Conservation (phyloP, 2,329 filamentous ascomycete genomes). For the Ceratocystis huliohia region DNA sequence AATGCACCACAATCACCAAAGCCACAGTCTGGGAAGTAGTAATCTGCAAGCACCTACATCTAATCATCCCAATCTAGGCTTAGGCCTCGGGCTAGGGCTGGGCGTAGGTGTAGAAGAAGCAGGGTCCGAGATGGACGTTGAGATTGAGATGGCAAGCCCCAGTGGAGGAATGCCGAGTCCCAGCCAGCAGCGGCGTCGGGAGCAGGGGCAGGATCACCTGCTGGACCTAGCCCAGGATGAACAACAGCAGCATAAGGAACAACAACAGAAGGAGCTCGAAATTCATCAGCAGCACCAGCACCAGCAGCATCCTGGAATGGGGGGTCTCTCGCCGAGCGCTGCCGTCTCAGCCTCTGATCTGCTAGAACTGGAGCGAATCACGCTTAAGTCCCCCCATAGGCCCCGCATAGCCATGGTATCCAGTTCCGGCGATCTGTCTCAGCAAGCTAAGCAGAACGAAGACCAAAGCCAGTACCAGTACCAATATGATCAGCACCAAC, state of each 20-base stretch:
- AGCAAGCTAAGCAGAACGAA: background rate
- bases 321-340: background rate
- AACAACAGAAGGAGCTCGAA: background rate
- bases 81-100: background rate
- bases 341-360: conserved; percentile 15
- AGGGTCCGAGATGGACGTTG: background rate
- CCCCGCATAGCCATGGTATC: conserved; percentile 11
- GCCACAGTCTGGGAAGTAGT: background rate
- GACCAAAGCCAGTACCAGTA: background rate
- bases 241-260: background rate
- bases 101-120: background rate
- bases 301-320: background rate
- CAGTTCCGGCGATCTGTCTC: conserved; percentile 9
- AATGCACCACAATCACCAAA: background rate
- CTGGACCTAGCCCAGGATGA: too few relatives aligned
- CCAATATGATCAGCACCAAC: background rate
- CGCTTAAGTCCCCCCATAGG: conserved; percentile 13
- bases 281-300: background rate
- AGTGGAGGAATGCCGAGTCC: background rate
- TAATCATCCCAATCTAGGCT: background rate
- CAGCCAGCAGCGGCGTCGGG: background rate
- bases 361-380: conserved; percentile 14
- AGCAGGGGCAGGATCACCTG: background rate
- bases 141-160: background rate
- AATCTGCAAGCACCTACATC: background rate